A percentile compares a stretch with the other conserved stretches of the same genome.
Conservation (phyloP, 2,329 filamentous ascomycete genomes). For the Paecilomyces niveus region DNA sequence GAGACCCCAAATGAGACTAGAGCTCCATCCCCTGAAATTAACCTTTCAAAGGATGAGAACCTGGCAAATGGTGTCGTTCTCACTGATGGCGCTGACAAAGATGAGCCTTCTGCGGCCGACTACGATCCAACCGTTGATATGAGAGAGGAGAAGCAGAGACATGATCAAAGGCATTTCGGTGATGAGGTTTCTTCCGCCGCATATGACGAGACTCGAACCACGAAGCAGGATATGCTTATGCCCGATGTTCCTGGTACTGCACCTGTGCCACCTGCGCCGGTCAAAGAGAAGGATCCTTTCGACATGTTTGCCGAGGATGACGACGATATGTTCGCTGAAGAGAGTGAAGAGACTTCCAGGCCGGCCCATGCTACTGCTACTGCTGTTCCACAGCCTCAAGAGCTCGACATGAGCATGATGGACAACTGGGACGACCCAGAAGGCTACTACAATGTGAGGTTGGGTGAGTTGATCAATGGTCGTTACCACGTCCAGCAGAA, state of each 20-base stretch:
- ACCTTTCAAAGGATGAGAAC: conserved; percentile 60
- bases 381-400: conserved; percentile 46
- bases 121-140: conserved; percentile 87
- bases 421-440: conserved; percentile 93
- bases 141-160: conserved; percentile 70
- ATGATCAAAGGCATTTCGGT: conserved; percentile 57
- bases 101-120: conserved; percentile 84
- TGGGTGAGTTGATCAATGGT: conserved; percentile 81
- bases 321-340: conserved; percentile 88
- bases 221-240: conserved; percentile 46
- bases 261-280: conserved; percentile 26
- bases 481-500: conserved; percentile 84
- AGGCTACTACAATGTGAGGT: conserved; percentile 92
- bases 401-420: conserved; percentile 66
- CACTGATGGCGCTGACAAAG: conserved; percentile 45
- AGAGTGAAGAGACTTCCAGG: conserved; percentile 47
- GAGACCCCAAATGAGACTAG: conserved; percentile 42
- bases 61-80: conserved; percentile 50
- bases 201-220: conserved; percentile 53
- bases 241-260: conserved; percentile 33
- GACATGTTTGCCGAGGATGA: conserved; percentile 58
- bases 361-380: conserved; percentile 43
- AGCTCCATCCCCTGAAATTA: conserved; percentile 51
- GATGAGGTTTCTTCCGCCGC: conserved; percentile 47
- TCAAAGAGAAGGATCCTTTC: conserved; percentile 46